Conservation (phyloP, 495 filamentous ascomycete genomes). For the Cercophora scortea region DNA sequence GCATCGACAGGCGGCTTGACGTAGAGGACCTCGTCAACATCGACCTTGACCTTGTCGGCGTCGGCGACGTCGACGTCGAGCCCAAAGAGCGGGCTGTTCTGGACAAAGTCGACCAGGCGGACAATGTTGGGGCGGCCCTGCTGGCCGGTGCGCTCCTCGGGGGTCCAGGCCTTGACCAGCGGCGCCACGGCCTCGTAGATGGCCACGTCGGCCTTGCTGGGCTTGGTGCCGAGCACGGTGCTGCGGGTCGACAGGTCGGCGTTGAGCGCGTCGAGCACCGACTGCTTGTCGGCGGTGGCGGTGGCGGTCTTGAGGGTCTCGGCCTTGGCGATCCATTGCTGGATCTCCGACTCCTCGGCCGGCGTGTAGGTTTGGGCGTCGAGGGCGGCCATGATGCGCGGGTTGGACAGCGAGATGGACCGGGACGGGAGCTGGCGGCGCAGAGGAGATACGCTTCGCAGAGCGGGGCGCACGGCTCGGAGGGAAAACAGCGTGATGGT, state of each 20-base stretch:
- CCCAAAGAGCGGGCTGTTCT: slow-evolving; percentile 74
- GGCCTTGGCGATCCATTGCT: slow-evolving; percentile 75
- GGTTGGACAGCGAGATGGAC: slow-evolving; percentile 12
- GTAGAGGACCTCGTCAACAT: slow-evolving; percentile 72
- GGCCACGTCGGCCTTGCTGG: slow-evolving; percentile 81
- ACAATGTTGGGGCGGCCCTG: slow-evolving; percentile 87
- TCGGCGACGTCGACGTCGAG: slow-evolving; percentile 55
- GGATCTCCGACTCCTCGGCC: slow-evolving; percentile 74
- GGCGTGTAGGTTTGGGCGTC: slow-evolving; percentile 59
- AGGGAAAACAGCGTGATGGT: slow-evolving; percentile 39
- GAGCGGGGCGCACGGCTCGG: slow-evolving; percentile 34
- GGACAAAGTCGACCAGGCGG: slow-evolving; percentile 87
- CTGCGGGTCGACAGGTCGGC: slow-evolving; percentile 79
- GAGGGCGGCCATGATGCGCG: slow-evolving; percentile 53
- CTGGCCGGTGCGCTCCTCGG: slow-evolving; percentile 86
- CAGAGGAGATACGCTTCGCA: slow-evolving; percentile 33
- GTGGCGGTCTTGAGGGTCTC: slow-evolving; percentile 52
- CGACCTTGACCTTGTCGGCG: slow-evolving; percentile 71
- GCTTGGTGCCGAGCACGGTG: slow-evolving; percentile 83
- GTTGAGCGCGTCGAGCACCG: slow-evolving; percentile 67
- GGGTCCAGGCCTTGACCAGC: slow-evolving; percentile 67
- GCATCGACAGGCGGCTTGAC: slow-evolving; percentile 72
- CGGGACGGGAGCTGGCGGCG: slow-evolving; percentile 9
- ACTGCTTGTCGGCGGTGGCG: slow-evolving; percentile 40
- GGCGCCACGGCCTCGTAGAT: slow-evolving; percentile 77